phyloP scores from a whole-genome alignment of 1,284 basidiomycete genomes.

The Sanghuangporus weigelae region DNA sequence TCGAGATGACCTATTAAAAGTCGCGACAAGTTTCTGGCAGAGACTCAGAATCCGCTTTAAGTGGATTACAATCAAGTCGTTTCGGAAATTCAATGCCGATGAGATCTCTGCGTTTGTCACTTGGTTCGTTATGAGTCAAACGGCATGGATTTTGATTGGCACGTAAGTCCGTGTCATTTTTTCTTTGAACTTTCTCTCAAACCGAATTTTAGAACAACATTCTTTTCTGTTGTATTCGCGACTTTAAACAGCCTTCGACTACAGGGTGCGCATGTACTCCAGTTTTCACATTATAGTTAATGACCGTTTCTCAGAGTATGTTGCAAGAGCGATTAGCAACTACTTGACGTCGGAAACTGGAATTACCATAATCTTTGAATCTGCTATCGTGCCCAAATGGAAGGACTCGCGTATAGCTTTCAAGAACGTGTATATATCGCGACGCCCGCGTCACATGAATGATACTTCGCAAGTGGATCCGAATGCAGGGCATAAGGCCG shows the following conservation, averaged over 20 bases:
- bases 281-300: background rate
- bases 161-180: constrained; percentile 58
- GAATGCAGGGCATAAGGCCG: constrained; percentile 43
- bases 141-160: constrained; percentile 88
- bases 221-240: constrained; percentile 91
- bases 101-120: constrained; percentile 96
- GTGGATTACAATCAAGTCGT: constrained; percentile 96
- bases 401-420: constrained; percentile 93
- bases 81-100: constrained; percentile 93
- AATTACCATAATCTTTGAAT: constrained; percentile 93
- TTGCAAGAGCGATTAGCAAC: constrained; percentile 87
- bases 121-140: constrained; percentile 92
- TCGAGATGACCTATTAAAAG: constrained; percentile 81
- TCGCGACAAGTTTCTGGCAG: constrained; percentile 87
- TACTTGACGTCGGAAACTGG: constrained; percentile 94
- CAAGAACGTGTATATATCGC: constrained; percentile 93
- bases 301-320: constrained; percentile 54
- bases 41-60: constrained; percentile 90
- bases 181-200: background rate
- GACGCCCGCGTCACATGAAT: constrained; percentile 47
- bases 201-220: constrained; percentile 68
- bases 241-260: constrained; percentile 86
- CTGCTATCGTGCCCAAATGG: constrained; percentile 97
- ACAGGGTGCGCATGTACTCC: constrained; percentile 55
- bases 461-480: constrained; percentile 19